Conservation (phyloP, 805 yeast species). For the Lipomyces mesembrius region DNA sequence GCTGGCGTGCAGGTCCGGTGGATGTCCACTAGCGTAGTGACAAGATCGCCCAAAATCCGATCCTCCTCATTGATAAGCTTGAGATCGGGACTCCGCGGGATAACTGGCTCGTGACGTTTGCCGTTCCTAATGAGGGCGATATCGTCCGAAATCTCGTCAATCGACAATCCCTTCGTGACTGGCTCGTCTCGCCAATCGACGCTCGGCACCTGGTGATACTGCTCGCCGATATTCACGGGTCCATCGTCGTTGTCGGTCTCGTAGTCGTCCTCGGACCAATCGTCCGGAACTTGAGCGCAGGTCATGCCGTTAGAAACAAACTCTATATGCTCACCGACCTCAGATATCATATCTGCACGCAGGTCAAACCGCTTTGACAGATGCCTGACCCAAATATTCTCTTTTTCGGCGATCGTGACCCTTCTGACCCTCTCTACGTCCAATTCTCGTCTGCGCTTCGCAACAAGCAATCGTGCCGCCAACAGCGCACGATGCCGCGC, state of each 20-base stretch:
- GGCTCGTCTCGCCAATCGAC: constrained; percentile 1
- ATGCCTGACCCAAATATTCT: constrained; percentile 5
- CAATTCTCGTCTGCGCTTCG: neutral
- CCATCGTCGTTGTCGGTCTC: neutral
- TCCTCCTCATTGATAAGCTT: constrained; percentile 6
- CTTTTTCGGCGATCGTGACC: neutral
- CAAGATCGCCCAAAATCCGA: neutral
- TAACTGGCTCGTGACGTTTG: neutral
- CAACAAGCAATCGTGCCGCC: neutral
- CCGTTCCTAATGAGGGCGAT: neutral
- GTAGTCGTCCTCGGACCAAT: neutral
- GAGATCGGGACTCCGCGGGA: constrained; percentile 6
- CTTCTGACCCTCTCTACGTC: neutral
- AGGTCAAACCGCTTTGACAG: constrained; percentile 1
- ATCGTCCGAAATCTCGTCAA: constrained; percentile 1
- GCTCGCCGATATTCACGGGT: neutral
- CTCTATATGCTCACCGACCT: neutral
- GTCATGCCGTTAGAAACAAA: neutral
- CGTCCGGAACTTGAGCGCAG: neutral
- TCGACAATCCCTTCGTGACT: neutral
- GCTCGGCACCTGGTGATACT: neutral
- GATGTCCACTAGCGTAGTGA: no score
- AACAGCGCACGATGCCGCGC: neutral
- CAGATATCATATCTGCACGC: constrained; percentile 2
- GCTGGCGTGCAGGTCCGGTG: neutral